Base-by-base conservation (phyloP, 495 filamentous ascomycete genomes). In the Venustampulla echinocandica region DNA sequence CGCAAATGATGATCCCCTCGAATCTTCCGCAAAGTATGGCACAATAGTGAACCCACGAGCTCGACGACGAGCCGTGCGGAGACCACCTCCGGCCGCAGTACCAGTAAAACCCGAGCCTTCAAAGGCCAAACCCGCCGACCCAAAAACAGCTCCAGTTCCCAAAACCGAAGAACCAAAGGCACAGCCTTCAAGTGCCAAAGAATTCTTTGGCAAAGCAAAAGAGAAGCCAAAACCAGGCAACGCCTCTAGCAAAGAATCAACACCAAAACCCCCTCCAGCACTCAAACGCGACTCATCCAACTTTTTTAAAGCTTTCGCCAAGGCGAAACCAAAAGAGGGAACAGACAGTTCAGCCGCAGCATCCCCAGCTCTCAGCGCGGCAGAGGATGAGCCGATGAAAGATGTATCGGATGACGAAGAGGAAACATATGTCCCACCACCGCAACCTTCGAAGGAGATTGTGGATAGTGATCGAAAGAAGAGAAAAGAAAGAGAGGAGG, bases 261-360 rank as follows among this genome's bases (percentile, higher is more conserved):
- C 52, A 20, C 55, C 54, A 13, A 37, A 43, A 65, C 30, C 44
- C 57, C 50, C 66, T 30, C 61, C 69, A 13, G 54, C 74, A 1
- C 46, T 75, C 10, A 86, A 87, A 60, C 73, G 73, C 14, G 77
- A 81, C 55, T 66, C 71, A 55, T 74, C 76, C 13, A 79, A 76
- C 46, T 76, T 95, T 20, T 88, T 92, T 63, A 84, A 82, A 54
- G 84, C 88, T 1, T 94, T 94, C 60, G 84, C 87, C 5, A 93
- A 87, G 57, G 73, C 82, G 2, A 86, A 85, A 33, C 68, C 84
- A 0, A 81, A 76, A 49, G 67, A 76, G 46, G 58, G 64, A 1
- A 68, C 76, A 4, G 56, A 63, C 24, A 67, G 70, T 7, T 62
- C 67, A 4, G 34, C 34, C 34, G 61, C 65, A 25, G 54, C 60